phyloP scores from a whole-genome alignment of 352 stramenopile species.

The Pythium graminicola region DNA sequence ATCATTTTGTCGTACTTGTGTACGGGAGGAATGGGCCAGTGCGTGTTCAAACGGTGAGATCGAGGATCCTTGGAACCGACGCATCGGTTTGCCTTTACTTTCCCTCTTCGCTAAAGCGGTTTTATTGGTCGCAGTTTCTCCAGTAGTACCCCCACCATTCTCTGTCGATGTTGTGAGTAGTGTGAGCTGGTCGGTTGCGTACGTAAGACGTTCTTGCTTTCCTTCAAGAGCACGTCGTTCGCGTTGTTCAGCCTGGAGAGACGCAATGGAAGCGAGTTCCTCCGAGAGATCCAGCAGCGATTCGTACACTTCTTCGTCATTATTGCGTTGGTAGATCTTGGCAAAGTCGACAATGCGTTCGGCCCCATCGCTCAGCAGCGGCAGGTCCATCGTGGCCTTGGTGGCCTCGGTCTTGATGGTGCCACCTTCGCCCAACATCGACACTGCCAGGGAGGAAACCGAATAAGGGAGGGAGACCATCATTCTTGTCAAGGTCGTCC shows the following conservation, averaged over 20 bases:
- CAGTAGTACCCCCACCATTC: constrained; percentile 24
- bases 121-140: constrained; percentile 35
- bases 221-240: constrained; percentile 22
- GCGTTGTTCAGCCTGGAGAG: constrained; percentile 22
- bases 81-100: constrained; percentile 64
- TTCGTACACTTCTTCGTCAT: constrained; percentile 43
- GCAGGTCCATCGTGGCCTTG: constrained; percentile 15
- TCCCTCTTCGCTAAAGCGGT: constrained; percentile 27
- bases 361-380: constrained; percentile 21
- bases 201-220: constrained; percentile 24
- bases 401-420: constrained; percentile 8
- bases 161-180: constrained; percentile 55
- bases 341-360: constrained; percentile 47
- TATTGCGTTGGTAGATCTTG: constrained; percentile 56
- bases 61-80: constrained; percentile 52
- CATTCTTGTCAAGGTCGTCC: neutral
- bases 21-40: constrained; percentile 9
- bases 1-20: constrained; percentile 13
- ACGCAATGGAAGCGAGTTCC: constrained; percentile 45
- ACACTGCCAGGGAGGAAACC: neutral
- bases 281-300: constrained; percentile 48
- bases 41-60: constrained; percentile 55
- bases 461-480: neutral
- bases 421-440: constrained; percentile 3
- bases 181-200: constrained; percentile 57